A percentile compares a stretch with the other conserved stretches of the same genome.
These are phyloP conservation scores for Gyrodon lividus DNA, from an alignment of 768 basidiomycete genomes.

Conservation along the genomic window DNA sequence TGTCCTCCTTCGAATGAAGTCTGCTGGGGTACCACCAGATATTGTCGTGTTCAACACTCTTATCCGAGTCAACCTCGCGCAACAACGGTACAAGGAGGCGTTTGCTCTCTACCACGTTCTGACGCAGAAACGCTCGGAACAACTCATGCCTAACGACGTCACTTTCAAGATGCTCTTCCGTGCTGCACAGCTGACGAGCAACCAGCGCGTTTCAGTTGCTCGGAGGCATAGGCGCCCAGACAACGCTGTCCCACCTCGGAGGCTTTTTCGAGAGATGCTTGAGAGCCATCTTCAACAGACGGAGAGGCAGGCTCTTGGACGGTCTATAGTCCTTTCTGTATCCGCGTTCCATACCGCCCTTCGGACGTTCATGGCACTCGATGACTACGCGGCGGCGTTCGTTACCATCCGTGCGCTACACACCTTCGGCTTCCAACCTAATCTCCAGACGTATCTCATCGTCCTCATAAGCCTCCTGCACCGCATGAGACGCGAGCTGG, in stretches of 20 bases:
- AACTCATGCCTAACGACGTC: slow-evolving; percentile 39
- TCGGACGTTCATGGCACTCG: slow-evolving; percentile 41
- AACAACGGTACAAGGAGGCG: slow-evolving; percentile 33
- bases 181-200: slow-evolving; percentile 18
- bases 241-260: slow-evolving; percentile 36
- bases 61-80: slow-evolving; percentile 39
- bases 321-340: slow-evolving; percentile 29
- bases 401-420: slow-evolving; percentile 36
- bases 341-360: slow-evolving; percentile 43
- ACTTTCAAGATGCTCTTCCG: slow-evolving; percentile 48
- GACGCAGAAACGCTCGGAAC: slow-evolving; percentile 29
- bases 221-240: slow-evolving; percentile 22
- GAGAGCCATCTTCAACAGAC: slow-evolving; percentile 29
- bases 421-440: slow-evolving; percentile 30
- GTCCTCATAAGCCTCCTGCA: slow-evolving; percentile 40
- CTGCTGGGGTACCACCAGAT: slow-evolving; percentile 37
- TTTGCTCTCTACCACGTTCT: slow-evolving; percentile 46
- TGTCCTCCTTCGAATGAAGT: slow-evolving; percentile 40
- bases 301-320: slow-evolving; percentile 10
- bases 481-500: slow-evolving; percentile 27
- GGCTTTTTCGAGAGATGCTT: slow-evolving; percentile 47
- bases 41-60: slow-evolving; percentile 48
- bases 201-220: slow-evolving; percentile 14
- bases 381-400: slow-evolving; percentile 50
- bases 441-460: slow-evolving; percentile 39